Conservation (phyloP, 2,329 filamentous ascomycete species). For the Ceratocystis huliohia region DNA sequence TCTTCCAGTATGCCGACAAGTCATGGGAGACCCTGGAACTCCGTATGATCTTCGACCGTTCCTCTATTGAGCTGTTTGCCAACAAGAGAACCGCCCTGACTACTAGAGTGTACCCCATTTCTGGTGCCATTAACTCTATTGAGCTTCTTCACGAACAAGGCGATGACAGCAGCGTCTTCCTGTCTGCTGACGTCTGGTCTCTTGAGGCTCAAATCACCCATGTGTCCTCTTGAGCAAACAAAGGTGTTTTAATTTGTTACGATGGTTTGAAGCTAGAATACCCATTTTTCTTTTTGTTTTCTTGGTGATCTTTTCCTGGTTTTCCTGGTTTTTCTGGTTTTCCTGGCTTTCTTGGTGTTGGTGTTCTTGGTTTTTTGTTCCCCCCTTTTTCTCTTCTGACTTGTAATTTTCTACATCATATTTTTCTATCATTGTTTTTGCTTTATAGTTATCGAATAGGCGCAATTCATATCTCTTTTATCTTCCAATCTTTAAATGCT, state of each 20-base stretch:
- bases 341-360: too few relatives aligned
- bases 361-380: too few relatives aligned
- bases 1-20: conserved; percentile 15
- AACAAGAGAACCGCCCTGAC: conserved; percentile 24
- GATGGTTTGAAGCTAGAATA: conserved; percentile 10
- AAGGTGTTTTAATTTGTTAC: background rate
- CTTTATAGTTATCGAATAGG: too few relatives aligned
- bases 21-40: conserved; percentile 23
- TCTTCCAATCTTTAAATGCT: too few relatives aligned
- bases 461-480: too few relatives aligned
- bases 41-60: conserved; percentile 23
- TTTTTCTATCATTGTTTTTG: too few relatives aligned
- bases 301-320: background rate
- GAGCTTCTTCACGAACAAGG: conserved; percentile 21
- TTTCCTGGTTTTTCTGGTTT: too few relatives aligned
- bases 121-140: conserved; percentile 19
- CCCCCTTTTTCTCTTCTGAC: too few relatives aligned
- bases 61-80: conserved; percentile 23
- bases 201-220: conserved; percentile 11
- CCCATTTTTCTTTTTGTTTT: background rate
- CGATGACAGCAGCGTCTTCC: conserved; percentile 10
- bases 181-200: conserved; percentile 18
- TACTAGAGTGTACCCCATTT: conserved; percentile 23
- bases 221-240: background rate
- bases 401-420: too few relatives aligned